Evolutionary conservation across 306 rosid species (phyloP).

Genomic region (Calophaca sinica): DNA sequence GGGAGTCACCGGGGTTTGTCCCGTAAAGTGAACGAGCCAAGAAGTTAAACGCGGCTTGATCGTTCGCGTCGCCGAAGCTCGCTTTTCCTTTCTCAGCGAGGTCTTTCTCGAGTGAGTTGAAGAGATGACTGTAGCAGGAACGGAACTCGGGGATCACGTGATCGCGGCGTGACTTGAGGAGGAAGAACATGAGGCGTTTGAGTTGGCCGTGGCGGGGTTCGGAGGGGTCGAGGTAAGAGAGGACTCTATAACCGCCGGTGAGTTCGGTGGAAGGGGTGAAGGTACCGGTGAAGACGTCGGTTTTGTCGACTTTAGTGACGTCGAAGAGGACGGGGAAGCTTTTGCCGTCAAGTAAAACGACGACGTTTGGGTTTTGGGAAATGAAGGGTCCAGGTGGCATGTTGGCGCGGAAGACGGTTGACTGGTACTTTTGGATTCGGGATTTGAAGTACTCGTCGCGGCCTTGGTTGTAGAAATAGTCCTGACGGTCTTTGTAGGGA

Average conservation of each 20-base stretch:
- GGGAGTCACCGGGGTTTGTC: constrained; percentile 59
- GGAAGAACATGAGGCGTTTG: constrained; percentile 69
- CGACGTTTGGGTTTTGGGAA: constrained; percentile 61
- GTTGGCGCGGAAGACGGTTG: constrained; percentile 84
- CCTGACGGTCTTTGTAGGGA: constrained; percentile 67
- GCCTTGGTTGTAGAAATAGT: constrained; percentile 91
- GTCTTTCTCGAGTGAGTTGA: constrained; percentile 57
- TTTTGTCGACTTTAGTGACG: constrained; percentile 71
- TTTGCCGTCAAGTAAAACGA: constrained; percentile 80
- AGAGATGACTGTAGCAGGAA: constrained; percentile 55
- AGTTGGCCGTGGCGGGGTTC: constrained; percentile 78
- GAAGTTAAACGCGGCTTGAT: constrained; percentile 87
- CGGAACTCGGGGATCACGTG: constrained; percentile 79
- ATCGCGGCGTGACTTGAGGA: constrained; percentile 65
- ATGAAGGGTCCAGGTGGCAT: constrained; percentile 90
- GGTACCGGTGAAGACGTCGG: constrained; percentile 87
- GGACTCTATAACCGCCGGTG: constrained; percentile 85
- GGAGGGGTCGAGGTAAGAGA: constrained; percentile 89
- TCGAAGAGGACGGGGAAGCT: constrained; percentile 87
- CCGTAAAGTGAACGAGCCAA: constrained; percentile 63
- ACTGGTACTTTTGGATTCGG: constrained; percentile 68
- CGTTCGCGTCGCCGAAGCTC: constrained; percentile 65
- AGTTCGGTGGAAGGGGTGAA: constrained; percentile 81
- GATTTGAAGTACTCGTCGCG: constrained; percentile 87
- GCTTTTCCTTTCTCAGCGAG: constrained; percentile 65